Base-by-base conservation (phyloP, 805 yeast genomes). In the Ascoidea tarda region DNA sequence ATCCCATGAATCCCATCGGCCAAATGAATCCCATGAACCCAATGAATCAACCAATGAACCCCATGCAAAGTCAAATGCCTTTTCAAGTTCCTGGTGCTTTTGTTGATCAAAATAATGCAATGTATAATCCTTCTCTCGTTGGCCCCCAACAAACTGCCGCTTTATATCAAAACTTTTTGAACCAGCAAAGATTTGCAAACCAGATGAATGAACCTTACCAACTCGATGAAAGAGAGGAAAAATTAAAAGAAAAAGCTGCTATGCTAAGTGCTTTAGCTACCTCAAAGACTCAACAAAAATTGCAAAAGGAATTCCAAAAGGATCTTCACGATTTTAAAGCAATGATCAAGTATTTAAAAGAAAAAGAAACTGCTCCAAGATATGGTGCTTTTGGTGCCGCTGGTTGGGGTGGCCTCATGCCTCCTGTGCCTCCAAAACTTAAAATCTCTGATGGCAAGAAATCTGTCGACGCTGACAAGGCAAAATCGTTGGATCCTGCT, bases 231-330 rank as follows among this genome's bases (percentile, higher is more conserved):
- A 38, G 44, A 38, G 44, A 28, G n/a, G 16, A 44, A 48, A 44
- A 51, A 52, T 12, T 10, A 14, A 16, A 38, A 51, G 42, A 53
- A 49, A 33, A 46, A 48, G 12, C 32, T 33, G 31, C 52, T 51
- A 12, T 32, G 5, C 32, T 51, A 2, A 46, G 52, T 8, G 58
- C 58, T 12, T 16, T 52, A 14, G 53, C 55, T 16, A 56, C 58
- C 5, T 56, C 58, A n/a, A 56, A 56, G 42, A 46, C 50, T 5
- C 58, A 56, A 46, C 48, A 50, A 5, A 52, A 42, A 46, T 48
- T 56, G 10, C 58, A 56, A 48, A 38, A 51, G 12, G 50, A 54
- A 16, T 54, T 56, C 44, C 53, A 52, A 47, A 53, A 52, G 45
- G 58, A 56, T 46, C 33, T 56, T 14, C 38, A 44, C 14, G 31